These are phyloP conservation scores for Rhizopogon sp. DNA, from an alignment of 768 basidiomycete genomes.

Conservation along the genomic window DNA sequence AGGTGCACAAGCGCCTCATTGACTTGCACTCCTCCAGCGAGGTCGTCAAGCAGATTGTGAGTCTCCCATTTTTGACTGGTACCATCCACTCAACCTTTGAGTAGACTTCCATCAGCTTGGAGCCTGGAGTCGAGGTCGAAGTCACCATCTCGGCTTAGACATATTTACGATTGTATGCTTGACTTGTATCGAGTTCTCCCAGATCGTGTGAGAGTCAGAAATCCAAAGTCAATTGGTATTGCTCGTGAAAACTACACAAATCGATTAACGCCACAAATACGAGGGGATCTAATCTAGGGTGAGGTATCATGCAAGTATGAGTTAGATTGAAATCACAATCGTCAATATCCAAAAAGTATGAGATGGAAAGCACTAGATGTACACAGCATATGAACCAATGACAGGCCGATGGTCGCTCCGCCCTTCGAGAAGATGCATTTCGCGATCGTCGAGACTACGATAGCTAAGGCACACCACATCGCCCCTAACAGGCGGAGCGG, in stretches of 20 bases:
- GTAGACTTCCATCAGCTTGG: constrained; percentile 97
- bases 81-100: constrained; percentile 2
- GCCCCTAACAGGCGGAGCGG: constrained; percentile 44
- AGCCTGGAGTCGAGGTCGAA: constrained; percentile 98
- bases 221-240: too few species aligned
- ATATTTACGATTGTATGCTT: not conserved
- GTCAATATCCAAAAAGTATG: too few species aligned
- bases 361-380: constrained; percentile 33
- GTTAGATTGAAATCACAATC: not conserved
- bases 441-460: constrained; percentile 66
- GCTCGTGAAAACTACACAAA: too few species aligned
- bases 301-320: constrained; percentile 13
- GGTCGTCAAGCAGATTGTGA: constrained; percentile 98
- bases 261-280: too few species aligned
- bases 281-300: not conserved
- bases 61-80: constrained; percentile 26
- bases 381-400: constrained; percentile 72
- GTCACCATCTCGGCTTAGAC: constrained; percentile 85
- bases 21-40: constrained; percentile 98
- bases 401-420: constrained; percentile 84
- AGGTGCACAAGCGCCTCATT: constrained; percentile 99
- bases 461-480: constrained; percentile 73
- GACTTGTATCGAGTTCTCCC: too few species aligned
- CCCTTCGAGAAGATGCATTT: constrained; percentile 72
- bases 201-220: too few species aligned